Base-by-base conservation (phyloP, 805 yeast species). In the Saccharomyces paradoxus region DNA sequence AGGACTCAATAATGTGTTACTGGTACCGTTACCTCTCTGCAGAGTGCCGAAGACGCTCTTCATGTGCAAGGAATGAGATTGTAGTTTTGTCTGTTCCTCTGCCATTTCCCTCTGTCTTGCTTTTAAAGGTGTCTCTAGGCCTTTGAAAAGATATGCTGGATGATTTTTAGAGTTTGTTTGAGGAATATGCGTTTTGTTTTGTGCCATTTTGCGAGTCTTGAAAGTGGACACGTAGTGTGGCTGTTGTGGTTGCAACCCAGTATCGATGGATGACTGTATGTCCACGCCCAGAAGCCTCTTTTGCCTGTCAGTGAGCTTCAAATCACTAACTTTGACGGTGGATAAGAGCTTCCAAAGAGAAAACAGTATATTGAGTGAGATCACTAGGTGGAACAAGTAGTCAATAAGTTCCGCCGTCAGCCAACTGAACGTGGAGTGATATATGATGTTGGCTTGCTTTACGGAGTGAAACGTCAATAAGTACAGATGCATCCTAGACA, bases 201-300 rank as follows among this genome's bases (percentile, higher is more conserved):
- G 44, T 37, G 13, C 24, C 12, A 4, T 1, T 17, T n/a, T 17
- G 9, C 17, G 10, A 17, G 24, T 3, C 44, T 7, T 37, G 24
- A 24, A 17, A 21, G 44, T 6, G 44, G 56, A 22, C 13, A 37
- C 30, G 27, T n/a, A 27, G 14, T 46, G 50, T 4, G 50, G 26
- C 17, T 14, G 47, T 13, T 27, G 47, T 26, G 22, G 44, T 17
- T 17, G 44, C 44, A 17, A 8, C 12, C 22, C 44, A 8, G 4
- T 2, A 21, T 37, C 24, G 24, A 17, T 24, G 4, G 24, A 17
- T 17, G 44, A 8, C 24, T 46, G n/a, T 32, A 21, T 28, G 27
- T 57, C 57, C 17, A 74, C 55, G 0, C 77, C 77, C 32, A 74
- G 55, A 26, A 74, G 59, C n/a, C 60, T 56, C 56, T 64, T 67